A percentile compares a stretch with the other conserved stretches of the same genome.
Evolutionary conservation across 2,329 filamentous ascomycete species (phyloP).

Genomic region (Beauveria asiatica): DNA sequence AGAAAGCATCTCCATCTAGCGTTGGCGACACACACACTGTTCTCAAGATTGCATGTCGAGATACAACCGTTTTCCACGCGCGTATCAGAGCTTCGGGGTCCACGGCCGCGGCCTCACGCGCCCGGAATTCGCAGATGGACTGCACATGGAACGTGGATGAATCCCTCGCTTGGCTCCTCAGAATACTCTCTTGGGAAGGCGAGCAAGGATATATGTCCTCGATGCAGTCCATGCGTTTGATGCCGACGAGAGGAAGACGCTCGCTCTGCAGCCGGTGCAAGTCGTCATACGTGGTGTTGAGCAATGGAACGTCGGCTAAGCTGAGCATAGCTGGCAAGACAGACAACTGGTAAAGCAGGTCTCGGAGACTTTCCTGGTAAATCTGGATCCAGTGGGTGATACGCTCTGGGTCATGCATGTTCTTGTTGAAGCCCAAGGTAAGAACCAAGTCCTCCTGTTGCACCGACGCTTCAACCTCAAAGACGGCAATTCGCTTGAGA

Average conservation of each 20-base stretch:
- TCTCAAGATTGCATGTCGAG: not conserved
- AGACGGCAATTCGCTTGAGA: not conserved
- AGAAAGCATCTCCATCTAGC: not conserved
- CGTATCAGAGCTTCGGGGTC: not conserved
- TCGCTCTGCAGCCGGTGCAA: not conserved
- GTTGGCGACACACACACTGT: not conserved
- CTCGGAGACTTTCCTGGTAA: not conserved
- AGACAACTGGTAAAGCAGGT: not conserved
- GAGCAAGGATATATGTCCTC: constrained; percentile 1
- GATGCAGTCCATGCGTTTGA: not conserved
- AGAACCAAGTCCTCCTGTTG: not conserved
- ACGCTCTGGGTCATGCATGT: not conserved
- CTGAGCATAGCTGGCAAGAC: not conserved
- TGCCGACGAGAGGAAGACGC: not conserved
- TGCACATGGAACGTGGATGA: not conserved
- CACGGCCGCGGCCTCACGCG: not conserved
- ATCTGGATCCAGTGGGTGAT: not conserved
- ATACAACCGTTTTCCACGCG: not conserved
- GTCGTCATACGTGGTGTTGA: not conserved
- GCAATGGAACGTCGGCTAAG: not conserved
- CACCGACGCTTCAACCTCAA: not conserved
- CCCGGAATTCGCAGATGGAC: not conserved
- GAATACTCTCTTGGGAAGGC: not conserved
- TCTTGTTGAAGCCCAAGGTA: not conserved
- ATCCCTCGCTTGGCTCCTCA: not conserved